Evolutionary conservation across 768 basidiomycete species (phyloP).

Genomic region (Boletus vinaceobasis): DNA sequence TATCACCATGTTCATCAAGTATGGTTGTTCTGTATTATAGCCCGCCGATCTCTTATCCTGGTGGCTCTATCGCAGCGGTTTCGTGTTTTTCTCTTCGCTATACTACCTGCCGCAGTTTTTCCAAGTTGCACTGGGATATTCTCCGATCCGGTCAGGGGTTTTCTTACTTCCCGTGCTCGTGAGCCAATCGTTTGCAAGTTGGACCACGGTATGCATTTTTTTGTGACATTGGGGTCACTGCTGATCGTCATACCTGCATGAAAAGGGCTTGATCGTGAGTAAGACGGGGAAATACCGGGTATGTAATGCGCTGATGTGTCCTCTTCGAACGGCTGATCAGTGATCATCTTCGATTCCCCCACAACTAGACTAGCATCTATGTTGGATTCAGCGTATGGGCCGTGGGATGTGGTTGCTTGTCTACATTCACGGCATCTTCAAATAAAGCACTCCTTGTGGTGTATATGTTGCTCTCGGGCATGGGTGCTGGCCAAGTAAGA

Average conservation of each 20-base stretch:
- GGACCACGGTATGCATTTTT: conserved; percentile 42
- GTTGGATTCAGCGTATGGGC: conserved; percentile 68
- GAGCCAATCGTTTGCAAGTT: conserved; percentile 58
- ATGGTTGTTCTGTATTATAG: conserved; percentile 12
- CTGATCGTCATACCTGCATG: not conserved
- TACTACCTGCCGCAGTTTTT: conserved; percentile 77
- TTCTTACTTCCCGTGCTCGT: conserved; percentile 69
- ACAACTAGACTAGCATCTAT: conserved; percentile 35
- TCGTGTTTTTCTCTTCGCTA: conserved; percentile 59
- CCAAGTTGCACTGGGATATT: conserved; percentile 66
- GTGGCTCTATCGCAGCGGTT: conserved; percentile 38
- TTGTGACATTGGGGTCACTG: not conserved
- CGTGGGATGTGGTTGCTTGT: conserved; percentile 66
- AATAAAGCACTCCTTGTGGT: conserved; percentile 50
- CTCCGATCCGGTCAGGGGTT: conserved; percentile 59
- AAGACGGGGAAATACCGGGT: conserved; percentile 63
- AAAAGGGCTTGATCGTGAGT: conserved; percentile 58
- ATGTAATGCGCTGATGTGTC: conserved; percentile 3
- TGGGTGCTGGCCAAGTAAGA: conserved; percentile 57
- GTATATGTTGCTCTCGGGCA: conserved; percentile 57
- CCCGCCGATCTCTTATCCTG: not conserved
- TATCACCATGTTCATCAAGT: conserved; percentile 68
- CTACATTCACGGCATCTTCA: conserved; percentile 52
- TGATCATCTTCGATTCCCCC: not conserved
- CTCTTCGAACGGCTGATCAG: not conserved